These are phyloP conservation scores for Paecilomyces dactylethromorphus DNA, from an alignment of 2,329 filamentous ascomycete species.

Conservation along the genomic window DNA sequence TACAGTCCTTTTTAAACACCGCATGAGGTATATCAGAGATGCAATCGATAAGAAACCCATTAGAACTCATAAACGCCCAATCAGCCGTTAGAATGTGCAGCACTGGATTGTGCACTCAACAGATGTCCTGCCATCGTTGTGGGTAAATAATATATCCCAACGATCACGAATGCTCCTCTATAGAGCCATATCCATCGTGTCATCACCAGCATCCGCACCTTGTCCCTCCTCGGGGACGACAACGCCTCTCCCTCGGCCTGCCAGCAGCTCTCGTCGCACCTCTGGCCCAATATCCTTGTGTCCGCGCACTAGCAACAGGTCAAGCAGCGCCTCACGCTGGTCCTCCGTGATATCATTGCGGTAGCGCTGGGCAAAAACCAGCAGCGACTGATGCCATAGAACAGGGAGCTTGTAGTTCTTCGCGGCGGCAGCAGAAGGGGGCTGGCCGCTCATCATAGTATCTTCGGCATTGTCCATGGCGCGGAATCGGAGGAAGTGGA, in stretches of 20 bases:
- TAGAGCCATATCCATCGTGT: constrained; percentile 74
- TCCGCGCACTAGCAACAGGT: constrained; percentile 75
- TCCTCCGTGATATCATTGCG: constrained; percentile 95
- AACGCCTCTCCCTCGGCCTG: constrained; percentile 78
- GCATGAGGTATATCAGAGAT: neutral
- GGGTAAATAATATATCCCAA: too few relatives aligned
- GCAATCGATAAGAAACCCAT: neutral
- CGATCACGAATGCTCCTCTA: constrained; percentile 16
- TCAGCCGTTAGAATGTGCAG: neutral
- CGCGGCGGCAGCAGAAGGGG: constrained; percentile 38
- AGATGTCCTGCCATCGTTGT: neutral
- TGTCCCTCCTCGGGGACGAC: constrained; percentile 48
- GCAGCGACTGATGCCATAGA: constrained; percentile 89
- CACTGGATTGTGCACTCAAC: neutral
- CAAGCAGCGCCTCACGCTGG: constrained; percentile 82
- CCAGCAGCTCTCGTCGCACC: constrained; percentile 79
- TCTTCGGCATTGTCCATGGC: constrained; percentile 55
- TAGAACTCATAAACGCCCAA: neutral
- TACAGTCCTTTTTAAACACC: neutral
- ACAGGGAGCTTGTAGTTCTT: constrained; percentile 68
- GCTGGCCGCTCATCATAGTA: constrained; percentile 30
- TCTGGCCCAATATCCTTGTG: constrained; percentile 88
- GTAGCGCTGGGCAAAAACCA: constrained; percentile 91
- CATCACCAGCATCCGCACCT: constrained; percentile 65
- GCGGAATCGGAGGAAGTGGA: constrained; percentile 90